Base-by-base conservation (phyloP, 139 green algal genomes). In the Coccomyxa sp. region DNA sequence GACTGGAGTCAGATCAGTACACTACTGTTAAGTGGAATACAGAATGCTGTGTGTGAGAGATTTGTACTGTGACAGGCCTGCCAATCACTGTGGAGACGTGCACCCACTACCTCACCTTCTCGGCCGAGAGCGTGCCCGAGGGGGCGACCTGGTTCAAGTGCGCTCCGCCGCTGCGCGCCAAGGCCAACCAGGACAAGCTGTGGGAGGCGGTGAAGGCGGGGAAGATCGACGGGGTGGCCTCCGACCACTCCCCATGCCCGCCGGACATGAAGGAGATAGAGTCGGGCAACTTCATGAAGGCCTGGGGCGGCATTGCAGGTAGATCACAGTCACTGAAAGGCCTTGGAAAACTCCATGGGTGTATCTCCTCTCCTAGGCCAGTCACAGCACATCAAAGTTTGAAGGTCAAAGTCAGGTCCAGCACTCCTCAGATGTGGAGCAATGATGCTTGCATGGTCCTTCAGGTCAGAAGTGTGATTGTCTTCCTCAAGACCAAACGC, bases 221-320 rank as follows among this genome's bases (percentile, higher is more conserved):
- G n/a, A 44, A 40, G 2, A 90, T 97, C n/a, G 81, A 90, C 73
- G 74, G 90, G 8, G 35, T 98, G 37, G 88, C 85, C 29, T 94
- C 87, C 10, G 96, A 99, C 87, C 96, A 99, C 86, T 98, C 95
- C 0, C 96, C 96, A 2, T 83, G 91, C 5, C 87, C 89, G 7
- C 80, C 90, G 0, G 78, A 70, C 0, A 58, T 97, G 33, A 99
- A 99, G 84, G 64, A 88, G 54, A 55, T 93, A 5, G 90, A 97
- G 22, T 76, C 77, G 4, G 94, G 96, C 1, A 78, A 98, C 88
- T 99, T 99, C 78, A 35, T 94, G 10, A 81, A 84, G 8, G 93
- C 96, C 6, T 99, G 95, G 95, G 95, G 96, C 58, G 95, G 95
- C 79, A 98, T 99, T 41, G 88, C 94, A 78, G 87, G 89, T 87